phyloP scores from a whole-genome alignment of 768 basidiomycete species.

The Trametes meyenii region DNA sequence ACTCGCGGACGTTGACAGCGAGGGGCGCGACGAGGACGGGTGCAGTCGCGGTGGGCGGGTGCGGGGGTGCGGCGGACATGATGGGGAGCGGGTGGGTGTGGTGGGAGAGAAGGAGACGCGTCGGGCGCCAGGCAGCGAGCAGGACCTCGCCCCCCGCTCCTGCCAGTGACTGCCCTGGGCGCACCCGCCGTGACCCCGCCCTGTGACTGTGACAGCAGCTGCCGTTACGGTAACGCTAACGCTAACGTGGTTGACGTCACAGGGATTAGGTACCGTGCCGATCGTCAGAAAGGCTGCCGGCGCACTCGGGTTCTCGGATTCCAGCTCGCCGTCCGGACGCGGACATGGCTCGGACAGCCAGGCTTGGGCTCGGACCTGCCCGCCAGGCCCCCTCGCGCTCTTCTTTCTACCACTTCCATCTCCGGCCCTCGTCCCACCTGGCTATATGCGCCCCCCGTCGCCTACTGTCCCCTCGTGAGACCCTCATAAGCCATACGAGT shows the following conservation, averaged over 20 bases:
- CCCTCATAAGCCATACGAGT: not conserved
- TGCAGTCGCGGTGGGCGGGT: not conserved
- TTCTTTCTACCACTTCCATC: not conserved
- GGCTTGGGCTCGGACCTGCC: no score
- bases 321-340: no score
- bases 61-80: conserved; percentile 11
- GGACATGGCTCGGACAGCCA: no score
- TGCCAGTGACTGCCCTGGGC: not conserved
- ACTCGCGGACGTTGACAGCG: conserved; percentile 9
- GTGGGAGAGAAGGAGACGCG: conserved; percentile 27
- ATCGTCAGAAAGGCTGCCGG: no score
- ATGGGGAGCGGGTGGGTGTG: conserved; percentile 10
- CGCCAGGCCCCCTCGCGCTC: no score
- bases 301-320: no score
- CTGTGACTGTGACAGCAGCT: not conserved
- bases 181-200: not conserved
- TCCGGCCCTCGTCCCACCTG: not conserved
- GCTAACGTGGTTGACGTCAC: not conserved
- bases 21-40: not conserved
- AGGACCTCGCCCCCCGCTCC: not conserved
- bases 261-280: no score
- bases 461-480: not conserved
- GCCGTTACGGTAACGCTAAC: no score
- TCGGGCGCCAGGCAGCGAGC: conserved; percentile 13
- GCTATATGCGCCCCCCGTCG: not conserved